Conservation (phyloP, 2,329 filamentous ascomycete genomes). For the Colletotrichum lindemuthianum region DNA sequence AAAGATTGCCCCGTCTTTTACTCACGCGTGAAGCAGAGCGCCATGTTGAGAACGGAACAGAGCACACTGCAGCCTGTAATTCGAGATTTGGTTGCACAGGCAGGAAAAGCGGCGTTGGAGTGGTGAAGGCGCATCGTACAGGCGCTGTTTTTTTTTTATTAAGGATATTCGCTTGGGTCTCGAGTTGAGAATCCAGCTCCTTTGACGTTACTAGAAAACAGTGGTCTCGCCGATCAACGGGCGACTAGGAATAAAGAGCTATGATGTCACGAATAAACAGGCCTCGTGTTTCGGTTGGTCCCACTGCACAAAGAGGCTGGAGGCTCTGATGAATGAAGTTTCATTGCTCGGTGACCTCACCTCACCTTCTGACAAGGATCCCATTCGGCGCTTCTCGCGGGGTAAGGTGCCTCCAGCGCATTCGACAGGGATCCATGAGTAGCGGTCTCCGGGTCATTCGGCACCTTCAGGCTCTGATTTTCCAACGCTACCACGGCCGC, state of each 20-base stretch:
- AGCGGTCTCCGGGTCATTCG: constrained; percentile 31
- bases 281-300: constrained; percentile 4
- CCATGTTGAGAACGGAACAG: constrained; percentile 55
- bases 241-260: constrained; percentile 3
- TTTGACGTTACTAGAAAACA: neutral
- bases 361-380: constrained; percentile 5
- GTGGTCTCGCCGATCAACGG: constrained; percentile 2
- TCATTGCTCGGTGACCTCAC: constrained; percentile 22
- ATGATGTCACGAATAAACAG: constrained; percentile 16
- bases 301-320: neutral
- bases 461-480: constrained; percentile 11
- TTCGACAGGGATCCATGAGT: neutral
- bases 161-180: neutral
- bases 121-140: constrained; percentile 42
- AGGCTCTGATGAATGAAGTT: neutral
- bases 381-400: constrained; percentile 22
- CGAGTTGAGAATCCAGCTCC: neutral
- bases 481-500: constrained; percentile 3
- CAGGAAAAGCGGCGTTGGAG: constrained; percentile 44
- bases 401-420: constrained; percentile 13
- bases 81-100: constrained; percentile 42
- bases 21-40: constrained; percentile 72
- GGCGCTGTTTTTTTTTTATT: neutral
- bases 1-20: constrained; percentile 95
- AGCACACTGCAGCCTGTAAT: constrained; percentile 46